Evolutionary conservation across 371 early-diverging fungal species (phyloP), one percentile per base, ranked within the genome.

Genomic region (Apophysomyces elegans): DNA sequence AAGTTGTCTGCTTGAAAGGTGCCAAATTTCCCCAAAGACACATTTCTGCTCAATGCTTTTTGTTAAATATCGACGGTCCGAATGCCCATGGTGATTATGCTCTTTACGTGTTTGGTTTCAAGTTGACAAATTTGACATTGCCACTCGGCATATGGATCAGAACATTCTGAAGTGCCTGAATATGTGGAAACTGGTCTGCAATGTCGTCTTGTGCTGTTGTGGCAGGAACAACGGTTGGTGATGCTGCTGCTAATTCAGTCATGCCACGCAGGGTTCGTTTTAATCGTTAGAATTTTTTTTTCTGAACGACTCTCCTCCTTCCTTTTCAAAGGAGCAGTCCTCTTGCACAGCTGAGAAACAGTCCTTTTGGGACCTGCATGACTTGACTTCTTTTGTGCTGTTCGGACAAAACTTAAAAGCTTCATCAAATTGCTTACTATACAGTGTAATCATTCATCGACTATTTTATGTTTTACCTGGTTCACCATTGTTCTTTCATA

Each of bases 21-120:
- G 32, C 99, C 99, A 83, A 98, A 98, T 76, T 98, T 98, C 50
- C 99, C 99, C 38, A 98, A 74, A 5, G 85, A 79, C 1, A 96
- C 76, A 12, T 69, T 83, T 11, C 92, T 91, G 67, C 5, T 16
- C 21, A 21, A 1, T 12, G 18, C 16, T 41, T 14, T 36, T 36
- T 41, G 38, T 12, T 50, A 21, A 21, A 18, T 9, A 45, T 45
- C 46, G 43, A 43, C 14, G 46, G 32, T 26, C 32, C 32, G 32
- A 26, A 26, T 26, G 32, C 32, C 32, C 32, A 2, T 26, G 32
- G 32, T 26, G 32, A 26, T 50, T 50, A 50, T 50, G 54, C 54
- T 16, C 54, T 74, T 62, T 83, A 91, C 88, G 75, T 86, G 66
- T 87, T 79, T 18, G 87, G 78, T 62, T 89, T 88, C 50, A 94